Evolutionary conservation across 1,284 basidiomycete species (phyloP).

Genomic region (Ganoderma lingzhi): DNA sequence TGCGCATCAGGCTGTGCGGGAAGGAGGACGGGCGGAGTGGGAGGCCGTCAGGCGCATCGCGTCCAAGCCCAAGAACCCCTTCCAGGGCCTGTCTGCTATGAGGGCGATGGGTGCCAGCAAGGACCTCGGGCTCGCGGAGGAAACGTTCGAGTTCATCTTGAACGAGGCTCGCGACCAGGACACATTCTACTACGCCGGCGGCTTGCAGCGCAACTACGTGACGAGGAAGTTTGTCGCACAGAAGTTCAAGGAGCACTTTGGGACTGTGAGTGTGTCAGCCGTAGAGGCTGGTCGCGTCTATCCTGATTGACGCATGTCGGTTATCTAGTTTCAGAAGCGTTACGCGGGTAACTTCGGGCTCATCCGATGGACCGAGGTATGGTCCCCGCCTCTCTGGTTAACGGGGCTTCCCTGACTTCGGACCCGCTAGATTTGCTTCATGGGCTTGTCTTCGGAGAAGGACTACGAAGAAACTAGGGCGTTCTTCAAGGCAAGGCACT

Average conservation of each 20-base stretch:
- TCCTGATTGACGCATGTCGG: not conserved
- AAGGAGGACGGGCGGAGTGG: conserved; percentile 76
- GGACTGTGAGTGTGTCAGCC: conserved; percentile 51
- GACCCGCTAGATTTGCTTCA: conserved; percentile 59
- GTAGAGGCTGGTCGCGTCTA: not conserved
- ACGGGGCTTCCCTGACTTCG: not conserved
- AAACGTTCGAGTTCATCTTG: conserved; percentile 67
- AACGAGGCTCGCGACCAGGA: conserved; percentile 72
- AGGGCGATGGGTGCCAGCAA: conserved; percentile 54
- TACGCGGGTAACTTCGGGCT: conserved; percentile 73
- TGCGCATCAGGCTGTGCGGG: conserved; percentile 56
- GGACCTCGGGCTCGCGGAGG: conserved; percentile 57
- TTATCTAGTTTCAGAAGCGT: conserved; percentile 69
- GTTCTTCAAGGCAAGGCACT: conserved; percentile 68
- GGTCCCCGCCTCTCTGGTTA: too few relatives aligned
- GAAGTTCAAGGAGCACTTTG: conserved; percentile 69
- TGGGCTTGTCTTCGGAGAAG: conserved; percentile 67
- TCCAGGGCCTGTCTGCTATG: conserved; percentile 76
- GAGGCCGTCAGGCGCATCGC: conserved; percentile 77
- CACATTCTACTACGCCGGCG: conserved; percentile 61
- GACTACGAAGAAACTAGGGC: conserved; percentile 72
- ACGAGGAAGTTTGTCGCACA: conserved; percentile 50
- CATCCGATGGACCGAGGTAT: conserved; percentile 30
- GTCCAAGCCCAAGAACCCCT: conserved; percentile 78
- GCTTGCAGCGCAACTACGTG: conserved; percentile 52